Percentiles rank a stretch among this genome's conserved stretches.
These are phyloP conservation scores for Exidia glandulosa DNA, from an alignment of 768 basidiomycete species.

Conservation along the genomic window DNA sequence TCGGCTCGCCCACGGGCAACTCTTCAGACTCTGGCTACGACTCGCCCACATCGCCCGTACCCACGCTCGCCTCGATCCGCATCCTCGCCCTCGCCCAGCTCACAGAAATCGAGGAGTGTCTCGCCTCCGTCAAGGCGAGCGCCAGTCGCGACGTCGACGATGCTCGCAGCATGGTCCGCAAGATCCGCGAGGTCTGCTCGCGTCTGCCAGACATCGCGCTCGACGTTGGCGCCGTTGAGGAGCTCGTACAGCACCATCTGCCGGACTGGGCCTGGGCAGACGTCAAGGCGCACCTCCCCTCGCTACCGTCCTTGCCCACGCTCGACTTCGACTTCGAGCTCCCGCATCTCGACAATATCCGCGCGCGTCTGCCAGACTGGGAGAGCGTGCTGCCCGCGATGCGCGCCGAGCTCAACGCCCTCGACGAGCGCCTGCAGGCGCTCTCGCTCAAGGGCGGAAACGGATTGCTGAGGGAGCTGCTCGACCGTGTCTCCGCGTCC, in stretches of 20 bases:
- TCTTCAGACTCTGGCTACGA: not conserved
- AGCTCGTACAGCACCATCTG: constrained; percentile 22
- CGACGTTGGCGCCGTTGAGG: constrained; percentile 37
- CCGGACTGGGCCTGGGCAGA: constrained; percentile 23
- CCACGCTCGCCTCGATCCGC: constrained; percentile 55
- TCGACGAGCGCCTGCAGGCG: constrained; percentile 59
- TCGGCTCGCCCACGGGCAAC: not conserved
- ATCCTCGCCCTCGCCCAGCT: constrained; percentile 65
- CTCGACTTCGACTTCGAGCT: constrained; percentile 39
- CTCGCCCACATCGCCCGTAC: constrained; percentile 36
- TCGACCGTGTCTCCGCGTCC: constrained; percentile 48
- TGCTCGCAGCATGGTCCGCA: constrained; percentile 56
- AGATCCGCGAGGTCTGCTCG: constrained; percentile 52
- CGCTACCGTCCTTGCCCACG: constrained; percentile 34
- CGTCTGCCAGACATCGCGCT: constrained; percentile 42
- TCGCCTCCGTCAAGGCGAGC: constrained; percentile 26
- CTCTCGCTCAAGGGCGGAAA: constrained; percentile 53
- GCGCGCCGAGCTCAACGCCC: constrained; percentile 46
- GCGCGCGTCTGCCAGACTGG: constrained; percentile 48
- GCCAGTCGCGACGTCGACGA: constrained; percentile 44
- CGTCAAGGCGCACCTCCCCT: constrained; percentile 40
- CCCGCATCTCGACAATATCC: constrained; percentile 39
- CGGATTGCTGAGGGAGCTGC: constrained; percentile 48
- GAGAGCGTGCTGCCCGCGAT: constrained; percentile 56
- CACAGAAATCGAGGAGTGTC: constrained; percentile 59